Base-by-base conservation (phyloP, 2,329 filamentous ascomycete genomes). In the Monosporascus sp. region DNA sequence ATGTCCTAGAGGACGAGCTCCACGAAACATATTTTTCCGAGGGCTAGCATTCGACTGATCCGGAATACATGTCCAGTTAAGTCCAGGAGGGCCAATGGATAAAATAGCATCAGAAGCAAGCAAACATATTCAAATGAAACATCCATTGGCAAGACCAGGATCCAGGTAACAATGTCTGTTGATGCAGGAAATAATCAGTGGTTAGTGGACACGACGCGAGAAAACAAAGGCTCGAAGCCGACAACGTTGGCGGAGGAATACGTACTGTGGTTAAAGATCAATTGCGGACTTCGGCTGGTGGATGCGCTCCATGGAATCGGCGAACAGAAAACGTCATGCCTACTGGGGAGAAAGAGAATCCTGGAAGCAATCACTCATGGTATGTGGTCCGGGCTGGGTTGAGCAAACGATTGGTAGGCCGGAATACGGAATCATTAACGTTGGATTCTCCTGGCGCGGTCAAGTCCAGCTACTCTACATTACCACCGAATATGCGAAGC, bases 401-500 rank as follows among this genome's bases (percentile, higher is more conserved):
- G 31, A 35, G 8, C 11, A 35, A 35, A 5, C 9, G 31, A 35
- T 5, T 35, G 31, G 11, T 35, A 35, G 48, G 43, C 50, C 49
- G 51, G 22, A 46, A 45, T 48, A 53, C 39, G n/a, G 37, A 55
- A 44, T 49, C 20, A 53, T 50, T 3, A 35, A 35, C 31, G 31
- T 35, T 35, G 38, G 50, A 53, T 37, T 18, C 38, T 54, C 53
- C 47, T 41, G 43, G 52, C 50, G 35, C 44, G 48, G 25, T 49
- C 52, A 56, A 53, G 50, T 25, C 54, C 50, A 53, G 52, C 11
- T 47, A 50, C 50, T 55, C 55, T 52, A 56, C 54, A 57, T 41
- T 35, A 54, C 56, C 52, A 58, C 55, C 56, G 54, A 51, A 55
- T 55, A 55, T 59, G 57, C 52, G 48, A 58, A 57, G 57, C 54